These are phyloP conservation scores for Cyphellophora attinorum DNA, from an alignment of 2,329 filamentous ascomycete genomes.

Conservation along the genomic window DNA sequence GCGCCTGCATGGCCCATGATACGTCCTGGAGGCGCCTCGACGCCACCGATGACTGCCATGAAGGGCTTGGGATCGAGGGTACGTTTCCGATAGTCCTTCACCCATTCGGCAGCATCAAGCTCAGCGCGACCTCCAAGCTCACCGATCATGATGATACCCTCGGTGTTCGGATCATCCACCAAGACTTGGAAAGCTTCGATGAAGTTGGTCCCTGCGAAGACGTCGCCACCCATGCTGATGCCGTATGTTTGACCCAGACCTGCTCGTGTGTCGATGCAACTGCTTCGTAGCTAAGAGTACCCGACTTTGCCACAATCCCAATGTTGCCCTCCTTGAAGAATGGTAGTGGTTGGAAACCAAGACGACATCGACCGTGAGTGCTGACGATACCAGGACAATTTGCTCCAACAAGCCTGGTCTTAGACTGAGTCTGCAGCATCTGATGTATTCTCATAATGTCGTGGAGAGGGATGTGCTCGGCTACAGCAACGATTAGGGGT, in stretches of 20 bases:
- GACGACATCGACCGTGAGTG: conserved; percentile 58
- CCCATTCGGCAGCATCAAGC: conserved; percentile 64
- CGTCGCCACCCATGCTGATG: conserved; percentile 68
- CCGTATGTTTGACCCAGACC: conserved; percentile 69
- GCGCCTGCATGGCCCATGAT: conserved; percentile 77
- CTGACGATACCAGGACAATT: conserved; percentile 76
- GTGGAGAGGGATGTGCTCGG: conserved; percentile 70
- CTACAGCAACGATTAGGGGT: conserved; percentile 66
- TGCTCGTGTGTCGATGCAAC: conserved; percentile 65
- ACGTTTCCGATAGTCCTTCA: conserved; percentile 52
- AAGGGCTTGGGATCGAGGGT: conserved; percentile 61
- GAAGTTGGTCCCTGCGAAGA: conserved; percentile 64
- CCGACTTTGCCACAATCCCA: conserved; percentile 71
- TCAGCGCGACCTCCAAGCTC: conserved; percentile 64
- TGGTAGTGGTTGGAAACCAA: conserved; percentile 67
- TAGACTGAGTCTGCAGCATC: conserved; percentile 61
- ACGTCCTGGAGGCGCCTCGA: conserved; percentile 51
- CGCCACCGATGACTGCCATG: conserved; percentile 60
- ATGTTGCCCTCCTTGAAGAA: conserved; percentile 61
- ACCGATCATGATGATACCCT: conserved; percentile 63
- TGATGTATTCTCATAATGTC: conserved; percentile 67
- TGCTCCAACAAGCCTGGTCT: conserved; percentile 65
- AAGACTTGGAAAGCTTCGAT: conserved; percentile 61
- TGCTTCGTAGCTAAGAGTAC: conserved; percentile 70
- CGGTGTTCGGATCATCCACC: conserved; percentile 55